Base-by-base conservation (phyloP, 345 rosid species). In the Clausena lansium region DNA sequence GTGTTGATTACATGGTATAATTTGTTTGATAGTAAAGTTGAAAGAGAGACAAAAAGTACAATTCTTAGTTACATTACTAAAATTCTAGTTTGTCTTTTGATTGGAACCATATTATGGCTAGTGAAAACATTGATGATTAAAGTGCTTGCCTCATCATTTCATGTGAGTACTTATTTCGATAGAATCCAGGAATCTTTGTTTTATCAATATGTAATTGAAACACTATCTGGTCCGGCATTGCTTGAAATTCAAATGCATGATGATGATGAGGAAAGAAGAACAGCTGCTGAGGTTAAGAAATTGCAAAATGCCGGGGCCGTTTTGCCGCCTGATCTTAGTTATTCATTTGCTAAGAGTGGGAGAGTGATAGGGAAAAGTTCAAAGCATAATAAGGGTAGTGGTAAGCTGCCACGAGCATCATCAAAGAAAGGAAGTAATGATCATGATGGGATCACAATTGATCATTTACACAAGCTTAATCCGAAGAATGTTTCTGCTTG, bases 151-250 rank as follows among this genome's bases (percentile, higher is more conserved):
- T 95, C 97, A 5, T 91, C 95, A 0, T 95, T 95, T 77, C 99
- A 95, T 64, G 98, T 95, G 0, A 93, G 97, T 57, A 92, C 99
- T 0, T 95, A 95, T 77, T 95, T 95, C 17, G 99, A 95, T 70
- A 78, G 99, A 78, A 95, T 95, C 82, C 98, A 91, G 76, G 98
- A 93, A 19, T 85, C 98, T 0, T 30, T 93, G 66, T 95, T 93
- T 79, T 87, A 88, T 73, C 99, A 95, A 58, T 95, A 85, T 22
- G 95, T 94, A 70, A 91, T 95, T n/a, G 97, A 87, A 83, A 89
- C 92, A 6, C 78, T 95, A 0, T 92, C 99, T 0, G 98, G 99
- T 45, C 89, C 93, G 9, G 98, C 99, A 0, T 74, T 85, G 83
- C 72, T 90, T 6, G 97, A 94, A 76, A 78, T 85, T 60, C 86